These are phyloP conservation scores for Trichoderma virens DNA, from an alignment of 495 filamentous ascomycete species.

Conservation along the genomic window DNA sequence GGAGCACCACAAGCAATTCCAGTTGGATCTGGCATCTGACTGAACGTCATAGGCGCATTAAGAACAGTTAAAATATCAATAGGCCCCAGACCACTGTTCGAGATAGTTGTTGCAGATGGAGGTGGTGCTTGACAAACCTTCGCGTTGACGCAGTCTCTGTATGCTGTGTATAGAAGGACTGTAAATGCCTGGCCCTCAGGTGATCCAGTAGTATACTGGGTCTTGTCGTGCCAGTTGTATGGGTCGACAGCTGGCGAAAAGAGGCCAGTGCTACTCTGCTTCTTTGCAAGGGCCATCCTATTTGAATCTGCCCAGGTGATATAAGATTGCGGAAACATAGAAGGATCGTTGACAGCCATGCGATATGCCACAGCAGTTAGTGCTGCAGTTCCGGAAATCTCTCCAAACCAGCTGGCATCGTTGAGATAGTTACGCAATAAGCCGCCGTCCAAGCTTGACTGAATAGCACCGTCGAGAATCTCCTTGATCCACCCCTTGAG, in stretches of 20 bases:
- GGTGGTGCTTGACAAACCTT: not conserved
- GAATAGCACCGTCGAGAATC: conserved; percentile 42
- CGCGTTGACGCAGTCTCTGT: not conserved
- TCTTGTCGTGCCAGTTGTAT: conserved; percentile 35
- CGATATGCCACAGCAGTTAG: conserved; percentile 38
- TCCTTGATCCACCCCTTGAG: conserved; percentile 32
- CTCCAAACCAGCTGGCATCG: conserved; percentile 42
- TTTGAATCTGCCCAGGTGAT: conserved; percentile 38
- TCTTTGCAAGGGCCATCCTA: conserved; percentile 24
- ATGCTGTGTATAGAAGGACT: conserved; percentile 14
- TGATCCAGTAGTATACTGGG: conserved; percentile 23
- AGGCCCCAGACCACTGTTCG: too few relatives aligned
- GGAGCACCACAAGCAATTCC: too few relatives aligned
- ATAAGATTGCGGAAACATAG: conserved; percentile 31
- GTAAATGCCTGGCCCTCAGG: conserved; percentile 44
- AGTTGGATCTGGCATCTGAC: too few relatives aligned
- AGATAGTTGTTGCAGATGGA: too few relatives aligned
- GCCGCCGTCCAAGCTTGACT: conserved; percentile 33
- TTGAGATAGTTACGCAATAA: conserved; percentile 44
- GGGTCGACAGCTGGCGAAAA: conserved; percentile 41
- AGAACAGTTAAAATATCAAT: too few relatives aligned
- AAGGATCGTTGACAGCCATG: conserved; percentile 35
- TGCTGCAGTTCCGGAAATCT: conserved; percentile 42
- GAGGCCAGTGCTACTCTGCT: conserved; percentile 31
- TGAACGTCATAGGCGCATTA: too few relatives aligned